Evolutionary conservation across 306 rosid genomes (phyloP), one percentile per base, ranked within the genome.

Genomic region (Aeschynomene evenia): DNA sequence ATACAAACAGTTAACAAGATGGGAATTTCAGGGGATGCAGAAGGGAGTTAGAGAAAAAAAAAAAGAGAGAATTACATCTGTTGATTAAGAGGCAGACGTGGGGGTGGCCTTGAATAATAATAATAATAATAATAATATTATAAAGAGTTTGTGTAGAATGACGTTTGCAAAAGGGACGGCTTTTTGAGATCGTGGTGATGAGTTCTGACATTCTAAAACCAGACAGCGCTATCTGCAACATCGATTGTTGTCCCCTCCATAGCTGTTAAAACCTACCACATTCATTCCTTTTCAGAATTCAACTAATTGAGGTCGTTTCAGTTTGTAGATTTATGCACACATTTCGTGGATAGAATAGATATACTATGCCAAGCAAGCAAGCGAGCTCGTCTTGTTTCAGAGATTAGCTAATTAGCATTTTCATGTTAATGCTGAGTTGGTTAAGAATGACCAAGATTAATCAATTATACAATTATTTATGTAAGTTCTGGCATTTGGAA

Each of bases 1-100:
- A 39, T n/a, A n/a, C n/a, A n/a, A n/a, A n/a, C n/a, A n/a, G n/a
- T n/a, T n/a, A n/a, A n/a, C n/a, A n/a, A n/a, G n/a, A n/a, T n/a
- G n/a, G n/a, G n/a, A n/a, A 70, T 70, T 70, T 70, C 58, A 5
- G 42, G 57, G 48, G 68, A 6, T 71, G 7, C 8, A 29, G n/a
- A 43, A 66, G 12, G 19, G 31, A 37, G 20, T 20, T 51, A 21
- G 50, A 55, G 4, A 69, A 50, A 66, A n/a, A n/a, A n/a, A n/a
- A n/a, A n/a, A n/a, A n/a, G n/a, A 45, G 52, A 51, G 82, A 64
- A 63, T 46, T 19, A 74, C 65, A 80, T 50, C 80, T 80, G 77
- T 74, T 48, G 55, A 74, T n/a, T 62, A 22, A 48, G 72, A 77
- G 43, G 54, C 56, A 3, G 63, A 70, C 80, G 77, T 70, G 84